Conservation (phyloP, 306 rosid genomes). For the Castanea crenata region DNA sequence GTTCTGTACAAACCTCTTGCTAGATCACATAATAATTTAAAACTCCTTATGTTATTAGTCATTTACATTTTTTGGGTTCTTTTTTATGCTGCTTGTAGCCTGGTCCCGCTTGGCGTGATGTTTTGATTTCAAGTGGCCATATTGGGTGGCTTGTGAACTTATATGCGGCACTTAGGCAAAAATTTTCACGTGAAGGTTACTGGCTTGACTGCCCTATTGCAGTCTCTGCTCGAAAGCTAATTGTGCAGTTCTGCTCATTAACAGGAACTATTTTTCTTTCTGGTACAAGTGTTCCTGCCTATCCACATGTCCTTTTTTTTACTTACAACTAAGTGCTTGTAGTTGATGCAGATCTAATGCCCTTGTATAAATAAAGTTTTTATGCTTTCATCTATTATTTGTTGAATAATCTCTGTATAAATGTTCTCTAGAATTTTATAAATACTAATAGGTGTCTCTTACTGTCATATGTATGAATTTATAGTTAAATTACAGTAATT, state of each 20-base stretch:
- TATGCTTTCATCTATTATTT: not conserved
- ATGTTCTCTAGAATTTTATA: too few species aligned
- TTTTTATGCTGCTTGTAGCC: slow-evolving; percentile 64
- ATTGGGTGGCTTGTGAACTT: slow-evolving; percentile 86
- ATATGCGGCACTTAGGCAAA: slow-evolving; percentile 73
- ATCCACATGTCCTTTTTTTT: slow-evolving; percentile 9
- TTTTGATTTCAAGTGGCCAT: slow-evolving; percentile 73
- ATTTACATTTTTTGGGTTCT: slow-evolving; percentile 20
- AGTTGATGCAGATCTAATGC: not conserved
- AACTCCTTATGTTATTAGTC: slow-evolving; percentile 9
- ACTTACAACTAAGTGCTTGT: slow-evolving; percentile 4
- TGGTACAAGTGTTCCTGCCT: slow-evolving; percentile 49
- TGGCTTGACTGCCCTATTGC: slow-evolving; percentile 96
- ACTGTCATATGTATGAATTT: not conserved
- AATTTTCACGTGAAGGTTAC: slow-evolving; percentile 75
- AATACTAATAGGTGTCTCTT: too few species aligned
- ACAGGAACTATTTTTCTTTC: slow-evolving; percentile 77
- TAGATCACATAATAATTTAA: slow-evolving; percentile 10
- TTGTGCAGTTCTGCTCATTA: slow-evolving; percentile 84
- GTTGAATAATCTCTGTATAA: not conserved
- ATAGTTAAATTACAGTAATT: not conserved
- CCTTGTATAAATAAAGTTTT: not conserved
- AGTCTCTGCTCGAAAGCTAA: slow-evolving; percentile 80
- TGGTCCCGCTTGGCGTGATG: slow-evolving; percentile 84
- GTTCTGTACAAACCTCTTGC: not conserved